Conservation (phyloP, 2,329 filamentous ascomycete species). For the Ophiosphaerella korrae region DNA sequence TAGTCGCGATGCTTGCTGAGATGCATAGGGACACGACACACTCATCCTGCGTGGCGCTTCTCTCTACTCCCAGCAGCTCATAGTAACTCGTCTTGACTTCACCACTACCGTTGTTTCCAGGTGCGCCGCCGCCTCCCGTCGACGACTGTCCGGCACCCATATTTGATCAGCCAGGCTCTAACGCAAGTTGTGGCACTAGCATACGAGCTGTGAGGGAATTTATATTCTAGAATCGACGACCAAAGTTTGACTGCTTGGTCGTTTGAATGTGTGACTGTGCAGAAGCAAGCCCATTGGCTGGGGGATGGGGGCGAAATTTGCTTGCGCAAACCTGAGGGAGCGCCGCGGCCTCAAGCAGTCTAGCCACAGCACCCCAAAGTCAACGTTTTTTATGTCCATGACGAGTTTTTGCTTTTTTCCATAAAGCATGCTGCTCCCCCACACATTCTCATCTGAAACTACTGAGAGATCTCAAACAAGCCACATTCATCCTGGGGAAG, state of each 20-base stretch:
- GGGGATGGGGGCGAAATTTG: not conserved
- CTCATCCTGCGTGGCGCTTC: constrained; percentile 80
- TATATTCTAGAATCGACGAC: constrained; percentile 13
- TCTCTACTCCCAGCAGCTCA: constrained; percentile 76
- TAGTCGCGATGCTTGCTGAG: not conserved
- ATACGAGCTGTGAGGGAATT: constrained; percentile 8
- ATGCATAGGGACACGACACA: constrained; percentile 48
- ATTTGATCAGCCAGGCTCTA: constrained; percentile 7
- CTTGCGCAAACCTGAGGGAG: not conserved
- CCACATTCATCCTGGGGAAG: not conserved
- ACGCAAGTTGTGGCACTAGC: constrained; percentile 11
- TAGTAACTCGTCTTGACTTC: constrained; percentile 78
- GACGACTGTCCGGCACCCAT: constrained; percentile 56
- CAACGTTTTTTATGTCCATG: constrained; percentile 11
- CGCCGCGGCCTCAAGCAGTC: constrained; percentile 4
- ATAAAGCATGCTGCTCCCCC: constrained; percentile 7
- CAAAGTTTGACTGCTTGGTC: constrained; percentile 1
- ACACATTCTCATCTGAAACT: not conserved
- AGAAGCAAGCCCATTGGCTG: constrained; percentile 17
- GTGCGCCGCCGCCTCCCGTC: constrained; percentile 32
- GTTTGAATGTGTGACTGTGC: constrained; percentile 16
- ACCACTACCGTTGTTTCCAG: constrained; percentile 17
- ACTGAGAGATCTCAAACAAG: not conserved
- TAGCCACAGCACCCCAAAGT: constrained; percentile 14
- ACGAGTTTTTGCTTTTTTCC: constrained; percentile 13